Evolutionary conservation across 2,329 filamentous ascomycete species (phyloP).

Genomic region (Phialemoniopsis sp.): DNA sequence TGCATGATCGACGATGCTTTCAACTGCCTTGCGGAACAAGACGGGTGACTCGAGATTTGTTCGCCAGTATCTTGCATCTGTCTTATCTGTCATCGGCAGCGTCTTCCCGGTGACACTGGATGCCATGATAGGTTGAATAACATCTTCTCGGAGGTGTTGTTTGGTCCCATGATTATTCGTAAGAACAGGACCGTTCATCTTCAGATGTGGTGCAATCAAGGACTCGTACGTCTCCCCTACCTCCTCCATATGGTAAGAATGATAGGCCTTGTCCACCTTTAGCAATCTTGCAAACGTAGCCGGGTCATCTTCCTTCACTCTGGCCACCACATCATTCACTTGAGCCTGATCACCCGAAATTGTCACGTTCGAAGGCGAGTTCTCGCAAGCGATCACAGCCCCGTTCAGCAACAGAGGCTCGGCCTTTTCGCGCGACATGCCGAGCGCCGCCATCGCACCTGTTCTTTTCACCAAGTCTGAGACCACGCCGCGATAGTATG

Average conservation of each 20-base stretch:
- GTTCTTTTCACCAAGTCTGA: slow-evolving; percentile 10
- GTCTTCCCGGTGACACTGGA: slow-evolving; percentile 16
- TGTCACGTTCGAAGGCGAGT: slow-evolving; percentile 16
- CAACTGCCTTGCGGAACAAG: slow-evolving; percentile 22
- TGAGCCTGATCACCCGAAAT: slow-evolving; percentile 17
- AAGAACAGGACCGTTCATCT: no score
- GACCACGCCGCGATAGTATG: slow-evolving; percentile 16
- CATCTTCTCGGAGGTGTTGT: no score
- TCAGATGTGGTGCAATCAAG: no score
- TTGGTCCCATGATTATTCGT: no score
- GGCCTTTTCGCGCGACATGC: slow-evolving; percentile 1
- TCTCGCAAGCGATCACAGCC: slow-evolving; percentile 15
- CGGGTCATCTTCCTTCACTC: slow-evolving; percentile 18
- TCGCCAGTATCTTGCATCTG: no score
- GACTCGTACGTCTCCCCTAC: slow-evolving; percentile 25
- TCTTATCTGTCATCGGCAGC: slow-evolving; percentile 15
- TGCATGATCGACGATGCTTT: not conserved
- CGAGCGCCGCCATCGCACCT: not conserved
- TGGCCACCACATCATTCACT: slow-evolving; percentile 18
- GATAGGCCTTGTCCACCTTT: slow-evolving; percentile 36
- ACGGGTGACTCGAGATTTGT: slow-evolving; percentile 16
- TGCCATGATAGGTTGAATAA: no score
- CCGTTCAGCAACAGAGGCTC: slow-evolving; percentile 6
- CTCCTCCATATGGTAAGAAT: slow-evolving; percentile 33
- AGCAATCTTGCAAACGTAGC: slow-evolving; percentile 27